Conservation (phyloP, 352 stramenopile genomes). For the Phytophthora ramorum region DNA sequence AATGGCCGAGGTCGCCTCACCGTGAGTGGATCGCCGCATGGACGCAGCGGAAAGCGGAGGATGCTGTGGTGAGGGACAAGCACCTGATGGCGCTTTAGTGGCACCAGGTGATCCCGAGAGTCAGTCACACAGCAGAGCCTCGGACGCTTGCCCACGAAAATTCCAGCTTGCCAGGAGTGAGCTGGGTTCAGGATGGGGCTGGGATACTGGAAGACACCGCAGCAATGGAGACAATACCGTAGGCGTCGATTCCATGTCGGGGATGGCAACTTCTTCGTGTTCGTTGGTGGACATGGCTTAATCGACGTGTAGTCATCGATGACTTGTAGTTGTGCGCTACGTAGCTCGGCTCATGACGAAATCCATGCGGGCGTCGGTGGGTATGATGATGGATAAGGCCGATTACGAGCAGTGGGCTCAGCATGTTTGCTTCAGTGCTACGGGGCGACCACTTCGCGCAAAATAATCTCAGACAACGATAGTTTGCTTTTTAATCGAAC, state of each 20-base stretch:
- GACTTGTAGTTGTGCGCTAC: too few relatives aligned
- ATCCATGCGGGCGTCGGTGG: not conserved
- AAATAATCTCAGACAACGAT: not conserved
- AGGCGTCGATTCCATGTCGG: too few relatives aligned
- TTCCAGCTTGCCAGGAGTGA: not conserved
- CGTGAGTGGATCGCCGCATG: not conserved
- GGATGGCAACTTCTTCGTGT: too few relatives aligned
- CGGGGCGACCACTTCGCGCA: not conserved
- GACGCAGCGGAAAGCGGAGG: not conserved
- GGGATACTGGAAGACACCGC: not conserved
- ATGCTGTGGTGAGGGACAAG: not conserved
- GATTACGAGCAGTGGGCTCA: not conserved
- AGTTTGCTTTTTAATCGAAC: not conserved
- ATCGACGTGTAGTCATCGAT: too few relatives aligned
- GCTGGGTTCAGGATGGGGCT: not conserved
- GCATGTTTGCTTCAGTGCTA: too few relatives aligned
- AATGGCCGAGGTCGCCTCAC: not conserved
- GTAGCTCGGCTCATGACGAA: too few relatives aligned
- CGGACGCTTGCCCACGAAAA: not conserved
- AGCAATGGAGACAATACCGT: not conserved
- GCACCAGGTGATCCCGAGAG: not conserved
- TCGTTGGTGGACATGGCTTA: too few relatives aligned
- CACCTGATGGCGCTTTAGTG: not conserved
- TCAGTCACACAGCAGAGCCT: not conserved
- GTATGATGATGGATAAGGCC: not conserved